Percentiles rank a stretch among this genome's conserved stretches.
Evolutionary conservation across 768 basidiomycete genomes (phyloP).

Genomic region (Ramaria sp.): DNA sequence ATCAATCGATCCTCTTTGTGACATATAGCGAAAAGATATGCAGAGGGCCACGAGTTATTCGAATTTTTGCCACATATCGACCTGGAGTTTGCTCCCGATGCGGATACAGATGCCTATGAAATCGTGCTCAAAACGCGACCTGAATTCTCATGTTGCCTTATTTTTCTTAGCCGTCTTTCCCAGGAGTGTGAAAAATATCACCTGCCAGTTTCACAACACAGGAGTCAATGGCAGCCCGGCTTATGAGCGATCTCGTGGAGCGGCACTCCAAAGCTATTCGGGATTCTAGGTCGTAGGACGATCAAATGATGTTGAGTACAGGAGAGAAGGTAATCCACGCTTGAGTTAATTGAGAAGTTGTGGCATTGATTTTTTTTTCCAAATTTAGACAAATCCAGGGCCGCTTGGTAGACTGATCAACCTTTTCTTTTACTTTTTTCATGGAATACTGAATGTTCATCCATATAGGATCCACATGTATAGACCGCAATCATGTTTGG

Average conservation of each 20-base stretch:
- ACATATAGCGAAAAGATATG: background rate
- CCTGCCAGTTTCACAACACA: conserved; percentile 17
- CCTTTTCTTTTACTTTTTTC: too few relatives aligned
- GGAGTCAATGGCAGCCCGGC: conserved; percentile 20
- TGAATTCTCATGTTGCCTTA: background rate
- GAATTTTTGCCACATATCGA: conserved; percentile 15
- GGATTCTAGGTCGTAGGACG: conserved; percentile 26
- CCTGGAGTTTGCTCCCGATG: conserved; percentile 22
- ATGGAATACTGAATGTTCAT: background rate
- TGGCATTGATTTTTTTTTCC: background rate
- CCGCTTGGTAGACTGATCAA: conserved; percentile 16
- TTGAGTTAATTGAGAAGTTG: background rate
- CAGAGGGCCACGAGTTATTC: conserved; percentile 28
- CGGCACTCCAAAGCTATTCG: conserved; percentile 14
- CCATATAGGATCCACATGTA: conserved; percentile 17
- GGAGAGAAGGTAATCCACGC: conserved; percentile 27
- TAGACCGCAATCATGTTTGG: conserved; percentile 28
- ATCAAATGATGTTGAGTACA: conserved; percentile 31
- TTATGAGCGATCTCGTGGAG: conserved; percentile 20
- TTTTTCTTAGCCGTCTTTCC: background rate
- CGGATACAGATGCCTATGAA: conserved; percentile 24
- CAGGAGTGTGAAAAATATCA: too few relatives aligned
- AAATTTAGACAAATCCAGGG: conserved; percentile 14
- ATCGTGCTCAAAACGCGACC: conserved; percentile 14
- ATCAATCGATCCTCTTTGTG: background rate